These are phyloP conservation scores for Sutorius australiensis DNA, from an alignment of 768 basidiomycete genomes.

Conservation along the genomic window DNA sequence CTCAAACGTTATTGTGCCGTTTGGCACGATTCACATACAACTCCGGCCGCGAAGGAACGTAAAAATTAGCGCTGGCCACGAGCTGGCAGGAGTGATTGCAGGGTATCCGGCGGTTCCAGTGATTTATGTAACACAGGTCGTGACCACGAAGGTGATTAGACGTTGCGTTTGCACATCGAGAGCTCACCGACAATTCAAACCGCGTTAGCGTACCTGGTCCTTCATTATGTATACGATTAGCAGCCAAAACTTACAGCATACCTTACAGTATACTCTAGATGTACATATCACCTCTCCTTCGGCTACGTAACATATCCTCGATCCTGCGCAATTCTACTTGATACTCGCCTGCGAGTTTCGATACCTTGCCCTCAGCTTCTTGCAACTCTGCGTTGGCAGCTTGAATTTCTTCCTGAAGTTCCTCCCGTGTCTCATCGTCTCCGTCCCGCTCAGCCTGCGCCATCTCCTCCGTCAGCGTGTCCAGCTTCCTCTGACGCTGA, in stretches of 20 bases:
- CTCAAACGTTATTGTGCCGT: background rate
- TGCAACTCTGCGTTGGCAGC: constrained; percentile 19
- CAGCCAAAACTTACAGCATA: background rate
- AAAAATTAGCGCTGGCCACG: background rate
- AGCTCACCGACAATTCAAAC: background rate
- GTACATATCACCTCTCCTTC: constrained; percentile 2
- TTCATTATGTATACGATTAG: background rate
- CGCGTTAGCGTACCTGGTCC: background rate
- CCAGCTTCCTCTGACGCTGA: constrained; percentile 44
- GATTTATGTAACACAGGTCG: background rate
- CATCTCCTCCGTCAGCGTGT: constrained; percentile 42
- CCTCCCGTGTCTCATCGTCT: constrained; percentile 44
- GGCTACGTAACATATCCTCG: constrained; percentile 21
- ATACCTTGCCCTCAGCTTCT: constrained; percentile 22
- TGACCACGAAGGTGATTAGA: background rate
- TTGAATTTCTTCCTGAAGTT: constrained; percentile 39
- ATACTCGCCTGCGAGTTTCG: constrained; percentile 25
- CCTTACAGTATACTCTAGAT: background rate
- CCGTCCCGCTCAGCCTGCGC: constrained; percentile 39
- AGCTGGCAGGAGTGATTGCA: background rate
- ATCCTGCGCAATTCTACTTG: constrained; percentile 25
- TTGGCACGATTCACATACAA: background rate
- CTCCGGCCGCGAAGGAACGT: background rate
- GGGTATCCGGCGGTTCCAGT: background rate
- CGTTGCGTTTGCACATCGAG: background rate